Base-by-base conservation (phyloP, 768 basidiomycete genomes). In the Botryobasidium botryosum region DNA sequence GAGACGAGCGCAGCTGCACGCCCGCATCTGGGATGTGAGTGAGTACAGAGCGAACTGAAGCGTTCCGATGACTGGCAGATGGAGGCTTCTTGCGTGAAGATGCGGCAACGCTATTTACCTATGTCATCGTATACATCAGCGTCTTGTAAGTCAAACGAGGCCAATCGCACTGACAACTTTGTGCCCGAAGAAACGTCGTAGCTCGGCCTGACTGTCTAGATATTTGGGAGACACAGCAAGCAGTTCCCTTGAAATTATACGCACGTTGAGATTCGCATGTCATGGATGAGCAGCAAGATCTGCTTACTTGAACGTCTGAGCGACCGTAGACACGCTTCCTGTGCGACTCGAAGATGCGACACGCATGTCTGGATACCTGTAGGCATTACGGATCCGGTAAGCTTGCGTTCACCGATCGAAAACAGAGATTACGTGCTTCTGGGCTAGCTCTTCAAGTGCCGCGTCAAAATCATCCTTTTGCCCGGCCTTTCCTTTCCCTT, bases 161-260 rank as follows among this genome's bases (percentile, higher is more conserved):
- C n/a, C n/a, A n/a, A n/a, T n/a, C n/a, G 17, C 60, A 58, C 58
- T 72, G 6, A 96, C 72, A 46, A 94, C 90, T 55, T 79, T 83
- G 17, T 84, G 72, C 2, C 92, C 92, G 56, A 99, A 99, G 68
- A 96, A 92, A 51, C 77, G 79, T 45, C 82, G 77, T 62, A 97
- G 72, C 57, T 99, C 94, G 0, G 80, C 79, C 48, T 92, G 88
- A 8, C 77, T 68, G 50, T 97, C 88, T 13, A 99, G 74, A 53
- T 86, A 70, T 32, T 78, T 65, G 1, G 79, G 66, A 1, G 84
- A 86, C n/a, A 92, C 77, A 0, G 82, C 65, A 17, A 92, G 68
- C 1, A 94, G 71, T 38, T 54, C 52, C 21, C 62, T 56, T 27
- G 38, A 23, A 10, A 10, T n/a, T 10, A 20, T 39, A n/a, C 10